Conservation (phyloP, 805 yeast genomes). For the Lachancea lanzarotensis region DNA sequence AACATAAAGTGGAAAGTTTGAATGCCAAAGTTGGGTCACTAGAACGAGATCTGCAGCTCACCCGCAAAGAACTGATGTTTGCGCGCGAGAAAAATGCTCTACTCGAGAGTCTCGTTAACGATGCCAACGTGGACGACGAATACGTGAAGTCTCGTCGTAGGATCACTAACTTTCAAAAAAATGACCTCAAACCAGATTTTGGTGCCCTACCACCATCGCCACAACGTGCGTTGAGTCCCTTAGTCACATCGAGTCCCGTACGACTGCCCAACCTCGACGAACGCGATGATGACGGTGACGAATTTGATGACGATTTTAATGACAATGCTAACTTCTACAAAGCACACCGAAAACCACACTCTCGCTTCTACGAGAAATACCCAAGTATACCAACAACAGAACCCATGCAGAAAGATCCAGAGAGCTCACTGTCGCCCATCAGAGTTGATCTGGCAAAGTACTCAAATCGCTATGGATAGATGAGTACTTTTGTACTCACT, state of each 20-base stretch:
- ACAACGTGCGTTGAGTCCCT: constrained; percentile 22
- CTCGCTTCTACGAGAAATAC: constrained; percentile 24
- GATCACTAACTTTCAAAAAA: constrained; percentile 28
- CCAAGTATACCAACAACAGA: constrained; percentile 31
- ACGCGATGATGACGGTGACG: neutral
- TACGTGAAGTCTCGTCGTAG: constrained; percentile 30
- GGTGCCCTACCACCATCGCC: constrained; percentile 30
- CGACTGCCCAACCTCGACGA: constrained; percentile 6
- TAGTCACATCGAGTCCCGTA: constrained; percentile 32
- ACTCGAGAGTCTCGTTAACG: constrained; percentile 28
- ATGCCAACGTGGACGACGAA: constrained; percentile 29
- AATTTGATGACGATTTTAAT: neutral
- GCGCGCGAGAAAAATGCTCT: constrained; percentile 28
- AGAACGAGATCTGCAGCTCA: constrained; percentile 16
- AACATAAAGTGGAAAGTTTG: constrained; percentile 13
- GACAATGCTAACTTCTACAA: neutral
- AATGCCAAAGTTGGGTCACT: constrained; percentile 11
- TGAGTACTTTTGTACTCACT: neutral
- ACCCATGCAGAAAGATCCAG: constrained; percentile 16
- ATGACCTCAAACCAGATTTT: constrained; percentile 25
- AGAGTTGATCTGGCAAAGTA: constrained; percentile 28
- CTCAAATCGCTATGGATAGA: neutral
- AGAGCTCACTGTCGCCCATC: constrained; percentile 26
- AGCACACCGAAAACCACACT: neutral
- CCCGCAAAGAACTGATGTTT: constrained; percentile 24